Conservation (phyloP, 805 yeast species). For the Monosporozyma aerobia region DNA sequence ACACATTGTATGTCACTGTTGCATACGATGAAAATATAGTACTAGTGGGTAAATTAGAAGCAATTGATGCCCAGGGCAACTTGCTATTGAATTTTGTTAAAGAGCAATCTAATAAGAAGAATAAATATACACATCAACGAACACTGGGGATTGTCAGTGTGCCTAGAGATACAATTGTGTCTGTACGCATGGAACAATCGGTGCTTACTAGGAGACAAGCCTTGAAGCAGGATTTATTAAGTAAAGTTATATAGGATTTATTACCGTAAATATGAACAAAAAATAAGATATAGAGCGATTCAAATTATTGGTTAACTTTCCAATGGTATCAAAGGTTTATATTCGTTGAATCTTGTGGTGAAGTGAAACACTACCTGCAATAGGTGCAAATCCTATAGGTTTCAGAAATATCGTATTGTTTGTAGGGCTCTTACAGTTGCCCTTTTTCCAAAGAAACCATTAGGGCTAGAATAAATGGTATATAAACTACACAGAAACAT, state of each 20-base stretch:
- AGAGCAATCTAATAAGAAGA: slow-evolving; percentile 24
- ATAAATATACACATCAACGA: slow-evolving; percentile 20
- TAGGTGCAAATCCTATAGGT: background rate
- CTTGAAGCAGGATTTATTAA: background rate
- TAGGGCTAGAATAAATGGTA: background rate
- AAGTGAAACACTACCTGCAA: too few species aligned
- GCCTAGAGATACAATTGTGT: slow-evolving; percentile 33
- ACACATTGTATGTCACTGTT: slow-evolving; percentile 30
- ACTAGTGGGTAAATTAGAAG: slow-evolving; percentile 33
- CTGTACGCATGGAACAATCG: slow-evolving; percentile 18
- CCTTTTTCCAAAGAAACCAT: background rate
- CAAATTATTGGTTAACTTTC: too few species aligned
- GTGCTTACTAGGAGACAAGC: slow-evolving; percentile 13
- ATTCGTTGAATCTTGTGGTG: too few species aligned
- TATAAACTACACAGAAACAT: background rate
- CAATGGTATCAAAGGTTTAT: background rate
- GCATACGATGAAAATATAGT: slow-evolving; percentile 10
- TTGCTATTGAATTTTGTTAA: slow-evolving; percentile 33
- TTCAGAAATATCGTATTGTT: background rate
- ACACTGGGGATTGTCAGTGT: slow-evolving; percentile 47
- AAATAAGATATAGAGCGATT: background rate
- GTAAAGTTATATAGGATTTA: background rate
- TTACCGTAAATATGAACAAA: background rate
- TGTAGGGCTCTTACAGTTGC: background rate
- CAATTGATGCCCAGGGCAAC: slow-evolving; percentile 38